These are phyloP conservation scores for Avicennia marina DNA, from an alignment of 257 asterid species.

Conservation along the genomic window DNA sequence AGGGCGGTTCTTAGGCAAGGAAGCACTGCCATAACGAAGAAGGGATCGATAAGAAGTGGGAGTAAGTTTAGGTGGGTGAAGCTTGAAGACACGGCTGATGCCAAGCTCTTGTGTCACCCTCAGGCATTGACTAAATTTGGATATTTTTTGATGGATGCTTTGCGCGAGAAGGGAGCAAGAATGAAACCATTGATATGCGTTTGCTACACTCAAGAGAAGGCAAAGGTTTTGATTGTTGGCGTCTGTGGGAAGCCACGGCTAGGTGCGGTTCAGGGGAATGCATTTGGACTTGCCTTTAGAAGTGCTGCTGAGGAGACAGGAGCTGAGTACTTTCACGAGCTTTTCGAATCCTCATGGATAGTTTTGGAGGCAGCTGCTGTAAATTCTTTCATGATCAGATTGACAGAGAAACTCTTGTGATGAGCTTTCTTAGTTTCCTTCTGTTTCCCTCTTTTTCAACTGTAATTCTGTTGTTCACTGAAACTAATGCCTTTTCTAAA, in stretches of 20 bases:
- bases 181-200: constrained; percentile 94
- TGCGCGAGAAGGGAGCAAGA: constrained; percentile 95
- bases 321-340: constrained; percentile 92
- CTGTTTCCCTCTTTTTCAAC: constrained; percentile 3
- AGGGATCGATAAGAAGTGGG: constrained; percentile 93
- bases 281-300: constrained; percentile 89
- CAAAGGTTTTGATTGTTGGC: constrained; percentile 73
- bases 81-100: constrained; percentile 81
- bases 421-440: constrained; percentile 15
- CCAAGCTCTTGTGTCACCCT: constrained; percentile 75
- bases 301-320: constrained; percentile 91
- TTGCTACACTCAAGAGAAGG: constrained; percentile 61
- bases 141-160: constrained; percentile 84
- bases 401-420: constrained; percentile 79
- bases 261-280: constrained; percentile 94
- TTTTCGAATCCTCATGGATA: constrained; percentile 94
- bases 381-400: constrained; percentile 90
- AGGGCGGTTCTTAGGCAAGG: constrained; percentile 95
- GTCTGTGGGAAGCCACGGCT: constrained; percentile 93
- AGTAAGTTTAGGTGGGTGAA: constrained; percentile 97
- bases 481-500: neutral
- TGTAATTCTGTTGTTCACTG: constrained; percentile 27
- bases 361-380: constrained; percentile 80
- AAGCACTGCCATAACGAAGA: constrained; percentile 90
- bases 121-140: constrained; percentile 95